Evolutionary conservation across 2,329 filamentous ascomycete genomes (phyloP), one percentile per base, ranked within the genome.

Genomic region (Fusarium sp.): DNA sequence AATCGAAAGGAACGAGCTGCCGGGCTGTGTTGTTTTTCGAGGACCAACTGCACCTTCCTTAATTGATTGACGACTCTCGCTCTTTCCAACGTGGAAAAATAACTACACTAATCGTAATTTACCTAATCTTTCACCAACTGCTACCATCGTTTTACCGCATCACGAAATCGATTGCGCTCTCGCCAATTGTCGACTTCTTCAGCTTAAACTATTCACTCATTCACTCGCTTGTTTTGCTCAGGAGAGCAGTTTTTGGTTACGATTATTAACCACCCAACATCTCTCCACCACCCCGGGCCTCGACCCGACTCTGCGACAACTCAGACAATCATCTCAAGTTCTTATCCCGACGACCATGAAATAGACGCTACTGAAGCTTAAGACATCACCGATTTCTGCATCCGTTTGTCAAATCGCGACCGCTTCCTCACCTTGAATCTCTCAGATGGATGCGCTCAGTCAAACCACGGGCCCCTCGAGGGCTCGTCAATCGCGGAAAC

Each of bases 201-300:
- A 66, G 52, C 54, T 62, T 57, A 51, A 61, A 56, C 68, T 30
- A 64, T 56, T 64, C 60, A 51, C 39, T 51, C 56, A 58, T 56
- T 43, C 64, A 70, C 55, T 43, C 64, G 52, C 56, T 71, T 66
- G 60, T 68, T 68, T 58, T 58, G 59, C 62, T 67, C 54, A 57
- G 37, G 50, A 67, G 70, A 73, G 63, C 41, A 63, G 56, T 72
- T 78, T 77, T 76, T 74, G 75, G 69, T 74, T 77, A 77, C 75
- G 65, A 72, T 72, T 70, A 68, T 74, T 61, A 67, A 63, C 62
- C 62, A 62, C 61, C 65, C 57, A 76, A 65, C 70, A 75, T 75
- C 66, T 67, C 67, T 75, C 74, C 56, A 52, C 39, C 53, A 71
- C 62, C 68, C 67, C 30, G 62, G 49, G n/a, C 55, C 30, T 41